These are phyloP conservation scores for Puccinia coronata DNA, from an alignment of 1,284 basidiomycete species.

Conservation along the genomic window DNA sequence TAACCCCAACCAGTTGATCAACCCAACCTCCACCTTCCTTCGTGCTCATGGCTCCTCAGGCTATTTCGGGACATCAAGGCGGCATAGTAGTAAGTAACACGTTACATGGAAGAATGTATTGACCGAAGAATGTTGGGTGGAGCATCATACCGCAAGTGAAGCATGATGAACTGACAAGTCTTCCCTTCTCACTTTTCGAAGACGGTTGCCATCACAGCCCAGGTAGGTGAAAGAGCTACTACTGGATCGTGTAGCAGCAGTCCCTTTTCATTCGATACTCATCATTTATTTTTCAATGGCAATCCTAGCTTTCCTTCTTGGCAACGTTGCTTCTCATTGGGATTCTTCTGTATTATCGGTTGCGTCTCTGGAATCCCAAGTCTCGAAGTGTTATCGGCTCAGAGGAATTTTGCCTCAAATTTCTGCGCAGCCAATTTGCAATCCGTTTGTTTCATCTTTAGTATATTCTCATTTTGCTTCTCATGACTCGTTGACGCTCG, in stretches of 20 bases:
- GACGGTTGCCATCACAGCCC: constrained; percentile 42
- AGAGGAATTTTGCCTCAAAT: constrained; percentile 43
- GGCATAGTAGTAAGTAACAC: constrained; percentile 34
- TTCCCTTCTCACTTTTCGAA: neutral
- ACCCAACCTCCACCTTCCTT: neutral
- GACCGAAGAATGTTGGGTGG: too few relatives aligned
- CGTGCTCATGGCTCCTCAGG: neutral
- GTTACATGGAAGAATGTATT: neutral
- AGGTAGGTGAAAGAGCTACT: constrained; percentile 14
- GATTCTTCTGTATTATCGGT: constrained; percentile 30
- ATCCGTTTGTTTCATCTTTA: constrained; percentile 22
- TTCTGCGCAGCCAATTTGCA: constrained; percentile 46
- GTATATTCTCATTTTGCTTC: neutral
- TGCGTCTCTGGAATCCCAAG: constrained; percentile 22
- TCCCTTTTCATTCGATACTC: neutral
- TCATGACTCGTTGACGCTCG: neutral
- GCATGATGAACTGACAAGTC: neutral
- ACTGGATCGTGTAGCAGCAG: neutral
- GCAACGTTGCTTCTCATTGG: constrained; percentile 31
- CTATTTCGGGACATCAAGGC: constrained; percentile 36
- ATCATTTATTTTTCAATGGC: neutral
- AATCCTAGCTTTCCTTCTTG: constrained; percentile 36
- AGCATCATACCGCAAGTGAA: too few relatives aligned
- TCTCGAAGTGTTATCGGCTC: constrained; percentile 28
- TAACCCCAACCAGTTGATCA: too few relatives aligned